Evolutionary conservation across 768 basidiomycete genomes (phyloP), one percentile per base, ranked within the genome.

Genomic region (Tremella yokohamensis): DNA sequence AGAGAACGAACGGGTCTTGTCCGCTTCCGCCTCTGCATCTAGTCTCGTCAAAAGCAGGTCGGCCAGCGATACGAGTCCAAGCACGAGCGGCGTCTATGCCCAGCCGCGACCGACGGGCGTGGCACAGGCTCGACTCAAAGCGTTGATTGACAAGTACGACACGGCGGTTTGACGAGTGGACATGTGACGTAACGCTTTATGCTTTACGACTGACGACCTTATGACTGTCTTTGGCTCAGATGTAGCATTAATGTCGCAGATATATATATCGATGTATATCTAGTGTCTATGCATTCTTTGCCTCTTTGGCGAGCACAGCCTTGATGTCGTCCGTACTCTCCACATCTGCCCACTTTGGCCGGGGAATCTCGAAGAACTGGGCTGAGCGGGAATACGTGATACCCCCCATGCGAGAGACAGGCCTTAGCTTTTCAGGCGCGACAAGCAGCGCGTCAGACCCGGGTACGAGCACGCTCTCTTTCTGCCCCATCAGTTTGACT

Each of bases 341-440:
- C 6, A 45, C 42, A 16, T n/a, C 42, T 6, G n/a, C 42, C 42
- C 42, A 45, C n/a, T 22, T 45, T 6, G 42, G 42, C n/a, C 42
- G 42, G 22, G 42, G 42, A 16, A 45, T 22, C 42, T 45, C 42
- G n/a, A 6, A 18, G 42, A 45, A 45, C 22, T 45, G 42, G 6
- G 22, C 15, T 8, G 42, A 45, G 22, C 66, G 48, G 8, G 53
- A 56, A 40, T 73, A 73, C 16, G 60, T 68, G 24, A 76, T 77
- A 9, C 82, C 85, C 34, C 83, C 85, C 34, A 88, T 74, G 42
- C 87, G 79, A 0, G 65, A 65, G 0, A 79, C 65, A 1, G 74
- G 70, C 45, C 63, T 61, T 9, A 76, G 57, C 49, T 71, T 66
- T 53, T 75, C 74, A 6, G 65, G 53, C 40, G 70, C 1, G 8